Conservation (phyloP, 1,139 yeast genomes). For the Scheffersomyces quercinus region DNA sequence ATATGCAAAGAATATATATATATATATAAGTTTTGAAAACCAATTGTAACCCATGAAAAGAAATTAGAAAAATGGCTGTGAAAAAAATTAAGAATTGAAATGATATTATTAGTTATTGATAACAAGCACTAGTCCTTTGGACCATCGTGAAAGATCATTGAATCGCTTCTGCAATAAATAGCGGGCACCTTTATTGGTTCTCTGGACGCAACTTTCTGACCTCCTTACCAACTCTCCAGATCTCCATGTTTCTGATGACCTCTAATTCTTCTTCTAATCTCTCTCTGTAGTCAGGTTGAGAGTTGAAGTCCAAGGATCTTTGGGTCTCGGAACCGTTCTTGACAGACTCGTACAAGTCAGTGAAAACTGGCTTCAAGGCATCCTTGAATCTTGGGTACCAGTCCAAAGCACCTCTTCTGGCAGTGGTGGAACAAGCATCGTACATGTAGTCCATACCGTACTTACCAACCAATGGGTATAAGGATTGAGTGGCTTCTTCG, state of each 20-base stretch:
- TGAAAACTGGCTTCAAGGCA: constrained; percentile 97
- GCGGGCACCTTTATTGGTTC: constrained; percentile 63
- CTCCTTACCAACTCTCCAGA: constrained; percentile 99
- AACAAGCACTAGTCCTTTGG: constrained; percentile 29
- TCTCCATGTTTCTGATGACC: constrained; percentile 94
- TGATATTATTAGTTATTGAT: constrained; percentile 8
- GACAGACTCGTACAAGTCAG: constrained; percentile 92
- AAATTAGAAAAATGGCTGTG: constrained; percentile 14
- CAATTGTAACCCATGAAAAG: constrained; percentile 15
- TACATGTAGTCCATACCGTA: constrained; percentile 99
- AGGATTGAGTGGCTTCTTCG: constrained; percentile 99
- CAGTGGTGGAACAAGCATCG: constrained; percentile 99
- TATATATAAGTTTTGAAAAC: constrained; percentile 13
- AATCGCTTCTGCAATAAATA: constrained; percentile 3
- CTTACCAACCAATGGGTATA: constrained; percentile 98
- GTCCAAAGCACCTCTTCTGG: constrained; percentile 99
- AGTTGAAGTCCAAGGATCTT: constrained; percentile 98
- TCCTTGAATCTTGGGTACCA: constrained; percentile 99
- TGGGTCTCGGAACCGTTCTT: constrained; percentile 96
- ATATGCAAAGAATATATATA: constrained; percentile 22
- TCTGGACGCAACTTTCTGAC: constrained; percentile 99
- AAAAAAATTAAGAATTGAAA: constrained; percentile 24
- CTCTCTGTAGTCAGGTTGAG: constrained; percentile 96
- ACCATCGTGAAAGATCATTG: constrained; percentile 22
- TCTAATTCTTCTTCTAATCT: constrained; percentile 92